Evolutionary conservation across 2,329 filamentous ascomycete genomes (phyloP).

Genomic region (Sporothrix pallida): DNA sequence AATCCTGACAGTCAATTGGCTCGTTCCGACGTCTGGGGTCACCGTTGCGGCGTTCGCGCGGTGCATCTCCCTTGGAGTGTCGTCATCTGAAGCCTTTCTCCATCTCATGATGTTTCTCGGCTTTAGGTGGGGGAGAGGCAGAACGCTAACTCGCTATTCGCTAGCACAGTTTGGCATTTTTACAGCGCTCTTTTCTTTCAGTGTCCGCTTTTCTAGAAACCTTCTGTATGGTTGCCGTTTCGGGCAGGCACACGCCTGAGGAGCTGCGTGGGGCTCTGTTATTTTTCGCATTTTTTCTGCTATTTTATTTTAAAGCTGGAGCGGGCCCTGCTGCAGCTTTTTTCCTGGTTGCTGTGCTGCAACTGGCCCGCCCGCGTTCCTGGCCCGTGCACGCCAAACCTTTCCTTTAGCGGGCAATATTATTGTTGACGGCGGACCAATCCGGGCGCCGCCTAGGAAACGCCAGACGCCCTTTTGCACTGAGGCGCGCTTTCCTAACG

Average conservation of each 20-base stretch:
- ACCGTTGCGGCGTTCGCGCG: not conserved
- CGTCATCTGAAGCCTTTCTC: slow-evolving; percentile 11
- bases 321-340: slow-evolving; percentile 2
- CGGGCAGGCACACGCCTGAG: slow-evolving; percentile 24
- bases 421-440: slow-evolving; percentile 40
- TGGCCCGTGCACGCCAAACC: slow-evolving; percentile 38
- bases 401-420: slow-evolving; percentile 39
- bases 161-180: not conserved
- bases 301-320: slow-evolving; percentile 28
- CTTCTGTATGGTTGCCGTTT: slow-evolving; percentile 36
- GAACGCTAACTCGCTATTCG: slow-evolving; percentile 1
- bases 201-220: slow-evolving; percentile 33
- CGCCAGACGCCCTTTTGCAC: slow-evolving; percentile 35
- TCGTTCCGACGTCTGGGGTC: not conserved
- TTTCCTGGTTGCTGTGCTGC: slow-evolving; percentile 37
- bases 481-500: slow-evolving; percentile 15
- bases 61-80: slow-evolving; percentile 13
- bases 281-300: slow-evolving; percentile 29
- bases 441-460: slow-evolving; percentile 37
- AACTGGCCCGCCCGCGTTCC: slow-evolving; percentile 37
- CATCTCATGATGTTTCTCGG: slow-evolving; percentile 20
- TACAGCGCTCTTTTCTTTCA: slow-evolving; percentile 5
- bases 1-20: not conserved
- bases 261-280: slow-evolving; percentile 29
- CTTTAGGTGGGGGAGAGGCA: slow-evolving; percentile 25